Evolutionary conservation across 495 filamentous ascomycete species (phyloP), one percentile per base, ranked within the genome.

Genomic region (Hypoxylon fragiforme): DNA sequence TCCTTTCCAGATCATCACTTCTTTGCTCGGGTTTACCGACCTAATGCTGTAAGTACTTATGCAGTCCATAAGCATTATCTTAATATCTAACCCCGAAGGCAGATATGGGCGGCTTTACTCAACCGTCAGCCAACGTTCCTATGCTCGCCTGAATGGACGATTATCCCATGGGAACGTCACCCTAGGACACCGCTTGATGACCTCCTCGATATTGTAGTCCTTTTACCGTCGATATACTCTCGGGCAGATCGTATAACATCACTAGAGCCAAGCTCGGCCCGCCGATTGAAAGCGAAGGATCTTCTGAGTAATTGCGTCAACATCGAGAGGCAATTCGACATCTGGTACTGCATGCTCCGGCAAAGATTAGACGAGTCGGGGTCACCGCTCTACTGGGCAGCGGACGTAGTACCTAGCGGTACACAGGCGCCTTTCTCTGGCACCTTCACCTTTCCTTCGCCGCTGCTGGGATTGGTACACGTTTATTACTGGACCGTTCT

Each of bases 1-100:
- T 49, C 56, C 0, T 79, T 79, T 39, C 76, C 76, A 3, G 63
- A 67, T 7, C 76, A 79, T 50, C 75, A 79, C 57, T 79, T 77
- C 52, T 77, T 77, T 40, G 73, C 68, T 16, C 70, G 76, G 1
- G 69, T 77, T 15, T 79, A 73, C 34, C 71, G 75, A 6, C 73
- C 65, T 28, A 70, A 54, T 31, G 73, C 71, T 20, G 75, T 73
- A 57, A 54, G 74, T 66, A 15, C 1, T 20, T 7, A 6, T 3
- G 8, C 12, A 28, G 24, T 4, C 2, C 8, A 28, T 8, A 26
- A 15, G 6, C n/a, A 35, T 13, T 35, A 5, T 37, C 18, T n/a
- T 13, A 22, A 30, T 2, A 11, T 9, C 67, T 68, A 47, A 67
- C 54, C 0, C 2, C 26, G n/a, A 13, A 0, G 16, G 31, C 50